phyloP scores from a whole-genome alignment of 108 stramenopile species.

The Aurantiochytrium sp. region DNA sequence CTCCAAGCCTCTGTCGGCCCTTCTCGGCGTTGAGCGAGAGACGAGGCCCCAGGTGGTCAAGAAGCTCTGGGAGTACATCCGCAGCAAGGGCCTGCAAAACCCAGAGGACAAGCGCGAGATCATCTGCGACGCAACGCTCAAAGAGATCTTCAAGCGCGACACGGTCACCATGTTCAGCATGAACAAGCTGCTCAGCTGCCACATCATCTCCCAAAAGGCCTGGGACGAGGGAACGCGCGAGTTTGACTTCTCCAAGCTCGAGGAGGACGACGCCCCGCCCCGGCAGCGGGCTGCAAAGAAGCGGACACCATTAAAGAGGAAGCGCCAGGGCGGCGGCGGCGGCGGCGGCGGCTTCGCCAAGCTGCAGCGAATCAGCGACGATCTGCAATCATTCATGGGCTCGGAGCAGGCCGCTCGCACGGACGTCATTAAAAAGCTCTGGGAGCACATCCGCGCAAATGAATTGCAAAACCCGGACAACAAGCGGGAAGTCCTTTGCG shows the following conservation, averaged over 20 bases:
- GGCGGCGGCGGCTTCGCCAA: neutral
- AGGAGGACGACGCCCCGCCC: neutral
- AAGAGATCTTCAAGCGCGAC: constrained; percentile 10
- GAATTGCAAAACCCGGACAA: constrained; percentile 34
- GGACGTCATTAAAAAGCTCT: constrained; percentile 30
- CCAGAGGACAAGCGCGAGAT: constrained; percentile 37
- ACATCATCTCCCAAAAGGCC: neutral
- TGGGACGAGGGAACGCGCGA: neutral
- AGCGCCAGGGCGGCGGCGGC: neutral
- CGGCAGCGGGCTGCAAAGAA: neutral
- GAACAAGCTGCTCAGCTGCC: constrained; percentile 28
- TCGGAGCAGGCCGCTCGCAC: neutral
- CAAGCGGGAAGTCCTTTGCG: constrained; percentile 35
- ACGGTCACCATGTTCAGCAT: constrained; percentile 33
- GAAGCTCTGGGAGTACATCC: constrained; percentile 43
- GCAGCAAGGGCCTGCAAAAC: constrained; percentile 36
- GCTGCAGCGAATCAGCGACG: neutral
- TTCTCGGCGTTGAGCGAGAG: neutral
- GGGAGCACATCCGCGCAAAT: constrained; percentile 32
- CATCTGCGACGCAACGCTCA: constrained; percentile 34
- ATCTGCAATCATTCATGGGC: constrained; percentile 13
- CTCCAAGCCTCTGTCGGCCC: neutral
- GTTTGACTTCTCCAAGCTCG: neutral
- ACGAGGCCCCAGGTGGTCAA: constrained; percentile 38
- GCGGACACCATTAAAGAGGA: neutral